Evolutionary conservation across 208 protist species (phyloP).

Genomic region (Leishmania gerbilli): DNA sequence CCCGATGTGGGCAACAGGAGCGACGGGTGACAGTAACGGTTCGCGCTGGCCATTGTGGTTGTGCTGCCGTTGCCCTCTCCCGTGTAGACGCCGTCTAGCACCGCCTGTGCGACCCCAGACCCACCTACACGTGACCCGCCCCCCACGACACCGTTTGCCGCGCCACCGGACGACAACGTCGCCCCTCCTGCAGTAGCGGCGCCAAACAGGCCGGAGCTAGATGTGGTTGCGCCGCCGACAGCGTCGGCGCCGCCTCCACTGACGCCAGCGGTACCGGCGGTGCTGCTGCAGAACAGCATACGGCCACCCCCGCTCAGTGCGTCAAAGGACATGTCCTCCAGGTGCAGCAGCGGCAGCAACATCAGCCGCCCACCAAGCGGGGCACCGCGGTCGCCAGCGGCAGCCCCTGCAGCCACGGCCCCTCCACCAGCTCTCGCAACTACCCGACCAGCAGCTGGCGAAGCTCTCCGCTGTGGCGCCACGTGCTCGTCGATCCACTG

Average conservation of each 20-base stretch:
- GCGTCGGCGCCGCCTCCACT: neutral
- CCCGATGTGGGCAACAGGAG: conserved; percentile 15
- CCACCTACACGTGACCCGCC: conserved; percentile 9
- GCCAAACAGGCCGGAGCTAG: neutral
- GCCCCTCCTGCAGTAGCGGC: neutral
- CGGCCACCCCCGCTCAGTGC: conserved; percentile 39
- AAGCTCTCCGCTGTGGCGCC: neutral
- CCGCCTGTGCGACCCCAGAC: conserved; percentile 12
- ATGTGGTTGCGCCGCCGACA: neutral
- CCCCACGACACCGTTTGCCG: neutral
- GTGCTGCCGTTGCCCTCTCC: neutral
- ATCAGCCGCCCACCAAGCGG: conserved; percentile 31
- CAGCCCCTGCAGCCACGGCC: conserved; percentile 4
- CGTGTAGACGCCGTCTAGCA: neutral
- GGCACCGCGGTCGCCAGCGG: conserved; percentile 16
- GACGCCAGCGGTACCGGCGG: neutral
- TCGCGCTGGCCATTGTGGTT: neutral
- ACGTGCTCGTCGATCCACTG: conserved; percentile 30
- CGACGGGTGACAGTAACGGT: conserved; percentile 7
- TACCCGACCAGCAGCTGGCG: conserved; percentile 7
- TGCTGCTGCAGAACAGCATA: conserved; percentile 12
- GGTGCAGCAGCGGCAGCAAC: conserved; percentile 54
- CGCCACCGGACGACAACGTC: neutral
- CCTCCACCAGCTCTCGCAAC: neutral
- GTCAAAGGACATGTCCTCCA: conserved; percentile 77